Conservation (phyloP, 257 asterid genomes). For the Verbascum thapsus region DNA sequence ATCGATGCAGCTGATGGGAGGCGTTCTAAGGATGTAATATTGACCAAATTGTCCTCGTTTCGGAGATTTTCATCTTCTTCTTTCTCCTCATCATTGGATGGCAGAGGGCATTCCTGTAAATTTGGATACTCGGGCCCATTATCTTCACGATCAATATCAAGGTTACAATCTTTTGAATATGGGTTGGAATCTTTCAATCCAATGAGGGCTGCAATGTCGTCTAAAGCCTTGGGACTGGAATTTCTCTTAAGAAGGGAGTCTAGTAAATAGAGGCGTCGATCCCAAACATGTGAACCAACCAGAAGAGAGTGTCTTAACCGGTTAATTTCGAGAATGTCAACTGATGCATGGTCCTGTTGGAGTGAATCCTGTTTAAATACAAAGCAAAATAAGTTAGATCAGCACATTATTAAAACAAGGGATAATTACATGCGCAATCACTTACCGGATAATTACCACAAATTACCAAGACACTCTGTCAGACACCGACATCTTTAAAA, state of each 20-base stretch:
- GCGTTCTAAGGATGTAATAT: slow-evolving; percentile 46
- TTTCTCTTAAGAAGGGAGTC: slow-evolving; percentile 55
- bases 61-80: slow-evolving; percentile 27
- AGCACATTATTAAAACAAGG: not conserved
- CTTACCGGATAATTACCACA: too few species aligned
- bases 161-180: slow-evolving; percentile 30
- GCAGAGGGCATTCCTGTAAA: slow-evolving; percentile 34
- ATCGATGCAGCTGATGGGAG: slow-evolving; percentile 69
- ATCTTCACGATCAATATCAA: slow-evolving; percentile 42
- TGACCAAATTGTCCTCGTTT: slow-evolving; percentile 33
- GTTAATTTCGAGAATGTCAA: slow-evolving; percentile 82
- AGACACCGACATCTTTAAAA: too few species aligned
- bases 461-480: too few species aligned
- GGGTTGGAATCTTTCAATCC: slow-evolving; percentile 42
- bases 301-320: slow-evolving; percentile 73
- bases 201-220: slow-evolving; percentile 31
- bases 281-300: slow-evolving; percentile 70
- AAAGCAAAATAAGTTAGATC: slow-evolving; percentile 10
- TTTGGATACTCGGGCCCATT: slow-evolving; percentile 36
- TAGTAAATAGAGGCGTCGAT: slow-evolving; percentile 55
- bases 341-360: slow-evolving; percentile 35
- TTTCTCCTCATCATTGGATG: slow-evolving; percentile 33
- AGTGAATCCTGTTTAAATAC: slow-evolving; percentile 55
- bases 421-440: too few species aligned
- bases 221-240: slow-evolving; percentile 44